Base-by-base conservation (phyloP, 176 grass and related monocot genomes). In the Bonia amplexicaulis region DNA sequence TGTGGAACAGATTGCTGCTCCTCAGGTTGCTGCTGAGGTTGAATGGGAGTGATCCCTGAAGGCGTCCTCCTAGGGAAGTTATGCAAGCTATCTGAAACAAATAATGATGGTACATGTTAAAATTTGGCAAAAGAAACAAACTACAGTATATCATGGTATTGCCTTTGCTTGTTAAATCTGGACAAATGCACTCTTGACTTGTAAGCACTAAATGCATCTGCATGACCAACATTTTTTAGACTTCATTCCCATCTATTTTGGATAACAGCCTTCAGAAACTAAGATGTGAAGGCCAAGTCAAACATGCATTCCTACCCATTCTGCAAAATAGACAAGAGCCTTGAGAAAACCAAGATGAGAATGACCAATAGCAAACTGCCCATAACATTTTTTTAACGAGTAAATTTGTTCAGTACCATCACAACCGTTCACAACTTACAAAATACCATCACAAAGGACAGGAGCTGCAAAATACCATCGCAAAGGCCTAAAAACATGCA, bases 1-100 rank as follows among this genome's bases (percentile, higher is more conserved):
- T 91, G 91, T 76, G 82, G 88, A 52, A 87, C 67, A 26, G 63
- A 79, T 68, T 90, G 89, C 39, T 87, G 84, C 79, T 90, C 87
- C 68, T 92, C 94, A 58, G 49, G 66, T 76, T 93, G 89, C 45
- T 92, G 94, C 23, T 82, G 83, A 3, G 44, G 22, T 77, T 90
- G 91, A 66, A 87, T 60, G 29, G 87, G 62, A 76, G 80, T 89
- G 20, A 89, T 70, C 65, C 89, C 91, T 60, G 91, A 90, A n/a
- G 85, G 73, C 51, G 88, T 91, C 78, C 92, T 91, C 77, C 92
- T 69, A 29, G 91, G 94, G 22, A 97, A 97, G 39, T 94, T 97
- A 69, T 88, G 85, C 79, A 97, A 85, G 74, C 92, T 92, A 66
- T 90, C 94, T 97, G 94, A 90, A 87, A 79, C 22, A 53, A 83